Evolutionary conservation across 1,284 basidiomycete species (phyloP), one percentile per base, ranked within the genome.

Genomic region (Megacollybia platyphylla): DNA sequence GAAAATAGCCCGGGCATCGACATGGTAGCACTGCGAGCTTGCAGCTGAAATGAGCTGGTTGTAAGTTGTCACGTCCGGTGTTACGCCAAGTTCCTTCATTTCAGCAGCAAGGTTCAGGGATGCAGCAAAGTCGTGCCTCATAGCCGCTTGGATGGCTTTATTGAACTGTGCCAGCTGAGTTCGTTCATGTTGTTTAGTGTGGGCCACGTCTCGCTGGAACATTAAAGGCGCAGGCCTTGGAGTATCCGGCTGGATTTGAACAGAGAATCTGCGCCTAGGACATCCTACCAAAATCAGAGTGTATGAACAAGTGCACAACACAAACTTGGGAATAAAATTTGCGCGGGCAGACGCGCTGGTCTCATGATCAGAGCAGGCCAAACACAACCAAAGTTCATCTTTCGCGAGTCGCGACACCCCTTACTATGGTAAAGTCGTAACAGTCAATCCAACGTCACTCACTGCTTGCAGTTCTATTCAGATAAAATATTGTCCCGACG

Each of bases 401-500:
- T 11, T 15, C 15, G 31, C 30, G 9, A 8, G 30, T 9, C 24
- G 24, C 39, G 27, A 39, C 42, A 40, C 34, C 26, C 50, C 49
- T 50, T 46, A 52, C 48, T 52, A 67, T 67, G 65, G 65, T 65
- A 50, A 44, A 49, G 10, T 40, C 36, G 10, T 39, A 26, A 9
- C 24, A 10, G n/a, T 3, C 36, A 34, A 34, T 34, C 3, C 20
- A 24, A 24, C 20, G 20, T 39, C 38, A 10, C 36, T 48, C 45
- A 18, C 27, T 1, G 18, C 0, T 43, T 11, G 30, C 47, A 87
- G 91, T 89, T 94, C 60, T 90, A 93, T 57, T 91, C 87, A 48
- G 92, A 96, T 60, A 81, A 87, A 38, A 88, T 96, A 60, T 73
- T 96, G 49, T 88, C 89, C 42, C 87, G 92, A 57, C 82, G 90